Percentiles rank a stretch among this genome's conserved stretches.
Conservation (phyloP, 2,329 filamentous ascomycete species). For the Piedraia hortae region DNA sequence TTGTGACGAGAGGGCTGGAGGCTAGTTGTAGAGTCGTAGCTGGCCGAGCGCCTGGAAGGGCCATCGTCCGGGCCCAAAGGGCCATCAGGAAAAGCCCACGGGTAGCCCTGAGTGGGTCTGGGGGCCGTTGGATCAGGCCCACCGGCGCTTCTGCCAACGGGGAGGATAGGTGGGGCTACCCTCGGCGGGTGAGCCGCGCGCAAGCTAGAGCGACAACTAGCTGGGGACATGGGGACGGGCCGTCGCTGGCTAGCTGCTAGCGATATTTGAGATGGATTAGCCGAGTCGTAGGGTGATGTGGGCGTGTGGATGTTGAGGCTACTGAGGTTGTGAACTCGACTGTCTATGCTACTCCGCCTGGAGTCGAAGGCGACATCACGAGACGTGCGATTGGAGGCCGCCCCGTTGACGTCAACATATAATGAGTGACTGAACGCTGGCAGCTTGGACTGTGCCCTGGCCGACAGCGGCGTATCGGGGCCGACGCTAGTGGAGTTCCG, state of each 20-base stretch:
- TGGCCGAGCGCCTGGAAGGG: slow-evolving; percentile 21
- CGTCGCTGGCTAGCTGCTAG: slow-evolving; percentile 40
- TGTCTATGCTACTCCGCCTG: slow-evolving; percentile 53
- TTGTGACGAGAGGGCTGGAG: slow-evolving; percentile 38
- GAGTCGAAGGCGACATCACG: slow-evolving; percentile 26
- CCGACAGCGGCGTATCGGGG: slow-evolving; percentile 18
- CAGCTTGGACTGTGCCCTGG: slow-evolving; percentile 16
- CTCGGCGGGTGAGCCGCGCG: slow-evolving; percentile 21
- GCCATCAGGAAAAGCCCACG: slow-evolving; percentile 60
- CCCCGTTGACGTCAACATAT: too few relatives aligned
- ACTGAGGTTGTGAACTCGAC: slow-evolving; percentile 44
- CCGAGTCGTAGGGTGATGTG: slow-evolving; percentile 44
- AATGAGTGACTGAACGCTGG: slow-evolving; percentile 25
- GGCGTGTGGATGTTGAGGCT: slow-evolving; percentile 35
- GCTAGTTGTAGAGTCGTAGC: slow-evolving; percentile 18
- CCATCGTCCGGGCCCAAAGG: slow-evolving; percentile 28
- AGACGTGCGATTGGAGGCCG: slow-evolving; percentile 8
- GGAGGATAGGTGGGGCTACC: slow-evolving; percentile 50
- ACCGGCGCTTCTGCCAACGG: slow-evolving; percentile 33
- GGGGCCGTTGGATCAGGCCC: slow-evolving; percentile 36
- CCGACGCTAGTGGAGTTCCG: slow-evolving; percentile 14
- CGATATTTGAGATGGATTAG: slow-evolving; percentile 50
- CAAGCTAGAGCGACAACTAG: slow-evolving; percentile 12
- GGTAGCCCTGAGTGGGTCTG: slow-evolving; percentile 55
- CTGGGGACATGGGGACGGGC: slow-evolving; percentile 21